Percentiles rank a stretch among this genome's conserved stretches.
These are phyloP conservation scores for Metschnikowia shivogae DNA, from an alignment of 805 yeast species.

Conservation along the genomic window DNA sequence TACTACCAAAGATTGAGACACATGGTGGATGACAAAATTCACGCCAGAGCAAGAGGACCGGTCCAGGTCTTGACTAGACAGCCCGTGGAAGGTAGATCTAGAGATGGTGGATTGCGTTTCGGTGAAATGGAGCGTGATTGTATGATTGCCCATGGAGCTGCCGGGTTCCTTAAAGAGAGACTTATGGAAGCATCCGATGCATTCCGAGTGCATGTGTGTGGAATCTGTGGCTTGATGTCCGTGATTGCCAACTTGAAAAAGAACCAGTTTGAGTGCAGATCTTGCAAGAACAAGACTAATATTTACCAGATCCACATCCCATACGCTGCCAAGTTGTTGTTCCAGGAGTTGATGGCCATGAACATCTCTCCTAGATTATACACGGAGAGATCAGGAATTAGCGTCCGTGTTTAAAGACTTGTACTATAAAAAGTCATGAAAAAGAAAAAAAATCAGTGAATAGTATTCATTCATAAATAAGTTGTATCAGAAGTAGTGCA, in stretches of 20 bases:
- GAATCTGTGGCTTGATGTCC: constrained; percentile 96
- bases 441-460: not conserved
- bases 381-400: constrained; percentile 77
- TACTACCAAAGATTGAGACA: constrained; percentile 98
- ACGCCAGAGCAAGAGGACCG: constrained; percentile 99
- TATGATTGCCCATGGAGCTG: constrained; percentile 99
- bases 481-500: too few relatives aligned
- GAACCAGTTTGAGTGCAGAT: constrained; percentile 96
- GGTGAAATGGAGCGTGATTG: constrained; percentile 99
- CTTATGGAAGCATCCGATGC: constrained; percentile 99
- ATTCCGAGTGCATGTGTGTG: constrained; percentile 96
- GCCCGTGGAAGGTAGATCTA: constrained; percentile 98
- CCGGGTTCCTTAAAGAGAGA: constrained; percentile 95
- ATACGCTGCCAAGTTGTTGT: constrained; percentile 94
- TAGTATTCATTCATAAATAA: not conserved
- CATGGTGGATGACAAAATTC: constrained; percentile 99
- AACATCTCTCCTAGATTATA: constrained; percentile 95
- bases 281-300: constrained; percentile 97
- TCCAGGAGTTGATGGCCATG: constrained; percentile 99
- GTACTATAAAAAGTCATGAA: constrained; percentile 1
- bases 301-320: constrained; percentile 97
- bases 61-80: constrained; percentile 96
- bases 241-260: constrained; percentile 97
- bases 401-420: constrained; percentile 29
- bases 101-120: constrained; percentile 98